Percentiles rank a stretch among this genome's conserved stretches.
These are phyloP conservation scores for Wickerhamiella nectarea DNA, from an alignment of 805 yeast species.

Conservation along the genomic window DNA sequence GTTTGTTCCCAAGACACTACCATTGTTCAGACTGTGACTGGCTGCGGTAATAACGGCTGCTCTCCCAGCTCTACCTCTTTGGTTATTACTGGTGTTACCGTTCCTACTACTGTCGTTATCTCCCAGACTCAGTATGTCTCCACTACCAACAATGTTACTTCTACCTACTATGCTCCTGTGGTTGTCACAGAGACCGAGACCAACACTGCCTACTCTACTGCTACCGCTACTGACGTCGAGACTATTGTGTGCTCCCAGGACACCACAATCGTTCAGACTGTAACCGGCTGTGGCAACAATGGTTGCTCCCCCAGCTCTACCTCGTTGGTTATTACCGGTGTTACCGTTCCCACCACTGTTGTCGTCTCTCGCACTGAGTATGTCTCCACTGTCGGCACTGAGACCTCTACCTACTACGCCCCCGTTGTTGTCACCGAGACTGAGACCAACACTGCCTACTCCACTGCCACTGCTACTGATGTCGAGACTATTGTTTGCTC, in stretches of 20 bases:
- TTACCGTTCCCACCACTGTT: constrained; percentile 9
- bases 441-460: constrained; percentile 4
- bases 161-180: constrained; percentile 5
- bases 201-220: neutral
- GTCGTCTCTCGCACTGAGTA: constrained; percentile 2
- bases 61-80: constrained; percentile 5
- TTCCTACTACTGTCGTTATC: constrained; percentile 4
- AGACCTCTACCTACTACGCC: constrained; percentile 8
- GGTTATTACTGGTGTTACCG: constrained; percentile 5
- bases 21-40: constrained; percentile 6
- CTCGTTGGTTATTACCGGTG: constrained; percentile 1
- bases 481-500: constrained; percentile 3
- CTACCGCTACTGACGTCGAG: constrained; percentile 4
- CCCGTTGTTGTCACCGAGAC: constrained; percentile 9
- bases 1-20: constrained; percentile 6
- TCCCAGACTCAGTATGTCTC: constrained; percentile 1
- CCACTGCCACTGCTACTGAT: constrained; percentile 6
- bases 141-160: neutral
- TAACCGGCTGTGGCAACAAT: constrained; percentile 2
- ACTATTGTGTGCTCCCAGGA: constrained; percentile 5
- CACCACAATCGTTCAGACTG: constrained; percentile 8
- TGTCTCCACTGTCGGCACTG: constrained; percentile 1
- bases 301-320: constrained; percentile 7
- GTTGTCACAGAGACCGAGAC: constrained; percentile 7
- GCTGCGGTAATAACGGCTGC: constrained; percentile 1